Evolutionary conservation across 106 monocot species (phyloP).

Genomic region (Cymbidium sinense): DNA sequence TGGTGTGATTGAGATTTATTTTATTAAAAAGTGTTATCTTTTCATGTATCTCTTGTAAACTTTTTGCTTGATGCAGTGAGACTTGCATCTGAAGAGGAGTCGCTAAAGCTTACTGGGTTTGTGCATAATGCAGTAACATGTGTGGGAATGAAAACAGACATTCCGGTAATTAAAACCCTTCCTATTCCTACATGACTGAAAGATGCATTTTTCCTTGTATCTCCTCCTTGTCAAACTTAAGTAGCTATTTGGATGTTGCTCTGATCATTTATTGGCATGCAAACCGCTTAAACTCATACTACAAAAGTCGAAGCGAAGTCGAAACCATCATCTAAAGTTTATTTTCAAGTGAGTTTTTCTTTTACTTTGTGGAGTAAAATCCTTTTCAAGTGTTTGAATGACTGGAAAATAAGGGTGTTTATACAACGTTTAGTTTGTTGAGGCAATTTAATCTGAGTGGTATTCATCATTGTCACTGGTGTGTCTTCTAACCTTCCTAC

Average conservation of each 20-base stretch:
- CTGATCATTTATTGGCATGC: neutral
- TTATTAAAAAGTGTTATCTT: neutral
- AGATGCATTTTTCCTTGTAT: neutral
- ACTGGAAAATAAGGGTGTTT: neutral
- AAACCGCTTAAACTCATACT: neutral
- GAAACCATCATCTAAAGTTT: neutral
- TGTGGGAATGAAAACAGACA: slow-evolving; percentile 80
- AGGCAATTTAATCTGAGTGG: neutral
- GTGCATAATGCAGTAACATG: slow-evolving; percentile 97
- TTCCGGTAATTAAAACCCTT: slow-evolving; percentile 59
- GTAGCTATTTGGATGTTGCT: neutral
- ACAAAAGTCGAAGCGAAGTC: neutral
- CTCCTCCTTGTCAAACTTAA: neutral
- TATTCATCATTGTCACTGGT: neutral
- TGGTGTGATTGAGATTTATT: neutral
- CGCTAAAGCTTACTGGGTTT: slow-evolving; percentile 73
- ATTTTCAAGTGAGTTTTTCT: neutral
- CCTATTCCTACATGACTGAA: neutral
- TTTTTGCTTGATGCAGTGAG: slow-evolving; percentile 58
- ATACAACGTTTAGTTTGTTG: neutral
- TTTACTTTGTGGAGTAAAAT: neutral
- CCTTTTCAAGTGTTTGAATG: neutral
- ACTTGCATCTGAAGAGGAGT: slow-evolving; percentile 95
- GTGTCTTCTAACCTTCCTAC: neutral
- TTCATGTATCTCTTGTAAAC: neutral